Conservation (phyloP, 192 early-diverging fungal species). For the Gigaspora rosea region DNA sequence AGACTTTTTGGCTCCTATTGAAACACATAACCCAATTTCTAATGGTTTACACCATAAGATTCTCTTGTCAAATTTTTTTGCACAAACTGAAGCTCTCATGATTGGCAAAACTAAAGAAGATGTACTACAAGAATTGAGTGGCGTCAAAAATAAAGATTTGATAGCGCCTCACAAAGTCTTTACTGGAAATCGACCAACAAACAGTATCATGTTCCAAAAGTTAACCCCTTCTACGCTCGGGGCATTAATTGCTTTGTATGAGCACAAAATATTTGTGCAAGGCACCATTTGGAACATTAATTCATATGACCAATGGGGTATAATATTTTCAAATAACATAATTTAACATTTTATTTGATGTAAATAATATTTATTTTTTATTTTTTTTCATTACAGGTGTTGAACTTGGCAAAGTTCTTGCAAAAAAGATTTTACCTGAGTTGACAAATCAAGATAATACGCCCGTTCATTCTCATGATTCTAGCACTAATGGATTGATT, state of each 20-base stretch:
- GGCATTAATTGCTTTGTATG: slow-evolving; percentile 93
- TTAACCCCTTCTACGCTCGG: slow-evolving; percentile 90
- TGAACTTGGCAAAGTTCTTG: slow-evolving; percentile 98
- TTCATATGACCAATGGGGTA: slow-evolving; percentile 91
- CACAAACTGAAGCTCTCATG: slow-evolving; percentile 98
- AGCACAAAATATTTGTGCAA: slow-evolving; percentile 99
- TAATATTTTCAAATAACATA: slow-evolving; percentile 1
- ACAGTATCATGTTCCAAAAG: slow-evolving; percentile 92
- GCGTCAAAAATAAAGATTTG: slow-evolving; percentile 58
- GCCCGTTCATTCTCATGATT: slow-evolving; percentile 78
- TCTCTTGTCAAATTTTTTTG: slow-evolving; percentile 98
- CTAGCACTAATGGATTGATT: slow-evolving; percentile 95
- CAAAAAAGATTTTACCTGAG: slow-evolving; percentile 94
- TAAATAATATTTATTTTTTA: neutral
- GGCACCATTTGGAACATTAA: slow-evolving; percentile 98
- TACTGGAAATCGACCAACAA: slow-evolving; percentile 95
- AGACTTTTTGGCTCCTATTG: slow-evolving; percentile 95
- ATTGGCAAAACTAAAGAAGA: slow-evolving; percentile 82
- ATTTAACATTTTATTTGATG: neutral
- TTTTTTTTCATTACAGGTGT: slow-evolving; percentile 49
- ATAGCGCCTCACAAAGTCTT: slow-evolving; percentile 97
- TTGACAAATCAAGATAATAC: slow-evolving; percentile 54
- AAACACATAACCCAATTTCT: slow-evolving; percentile 89
- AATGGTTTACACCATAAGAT: slow-evolving; percentile 91
- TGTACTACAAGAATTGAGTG: slow-evolving; percentile 79